These are phyloP conservation scores for Suhomyces pyralidae DNA, from an alignment of 805 yeast species.

Conservation along the genomic window DNA sequence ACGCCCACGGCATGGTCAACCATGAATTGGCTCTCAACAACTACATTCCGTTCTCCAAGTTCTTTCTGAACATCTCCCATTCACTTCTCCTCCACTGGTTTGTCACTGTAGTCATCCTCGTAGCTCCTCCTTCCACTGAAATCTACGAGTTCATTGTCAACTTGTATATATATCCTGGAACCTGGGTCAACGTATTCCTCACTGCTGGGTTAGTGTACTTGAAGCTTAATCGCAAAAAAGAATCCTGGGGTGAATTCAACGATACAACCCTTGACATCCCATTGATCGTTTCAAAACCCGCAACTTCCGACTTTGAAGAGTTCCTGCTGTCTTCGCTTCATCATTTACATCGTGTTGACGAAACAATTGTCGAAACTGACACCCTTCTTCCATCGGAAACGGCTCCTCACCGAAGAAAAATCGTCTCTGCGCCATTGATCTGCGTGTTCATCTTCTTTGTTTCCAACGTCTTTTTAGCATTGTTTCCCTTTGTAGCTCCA, in stretches of 20 bases:
- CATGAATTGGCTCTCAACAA: slow-evolving; percentile 54
- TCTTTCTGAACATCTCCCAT: slow-evolving; percentile 42
- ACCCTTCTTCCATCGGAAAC: background rate
- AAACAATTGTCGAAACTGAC: background rate
- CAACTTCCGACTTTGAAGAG: background rate
- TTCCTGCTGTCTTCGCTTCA: background rate
- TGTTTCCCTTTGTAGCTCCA: slow-evolving; percentile 58
- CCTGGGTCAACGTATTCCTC: slow-evolving; percentile 53
- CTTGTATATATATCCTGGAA: slow-evolving; percentile 60
- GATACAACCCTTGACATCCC: slow-evolving; percentile 6
- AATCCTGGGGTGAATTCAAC: slow-evolving; percentile 11
- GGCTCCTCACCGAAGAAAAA: background rate
- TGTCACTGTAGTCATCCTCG: slow-evolving; percentile 50
- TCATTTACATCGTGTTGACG: background rate
- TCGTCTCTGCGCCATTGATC: slow-evolving; percentile 28
- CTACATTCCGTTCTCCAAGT: slow-evolving; percentile 48
- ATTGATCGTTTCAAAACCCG: background rate
- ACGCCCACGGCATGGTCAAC: slow-evolving; percentile 57
- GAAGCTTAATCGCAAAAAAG: slow-evolving; percentile 31
- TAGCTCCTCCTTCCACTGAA: slow-evolving; percentile 61
- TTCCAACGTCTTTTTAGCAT: slow-evolving; percentile 49
- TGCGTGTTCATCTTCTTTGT: slow-evolving; percentile 37
- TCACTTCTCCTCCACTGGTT: slow-evolving; percentile 55
- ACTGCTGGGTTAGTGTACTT: slow-evolving; percentile 53
- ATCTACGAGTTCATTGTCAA: slow-evolving; percentile 64